These are phyloP conservation scores for Fragaria iinumae DNA, from an alignment of 306 rosid species.

Conservation along the genomic window DNA sequence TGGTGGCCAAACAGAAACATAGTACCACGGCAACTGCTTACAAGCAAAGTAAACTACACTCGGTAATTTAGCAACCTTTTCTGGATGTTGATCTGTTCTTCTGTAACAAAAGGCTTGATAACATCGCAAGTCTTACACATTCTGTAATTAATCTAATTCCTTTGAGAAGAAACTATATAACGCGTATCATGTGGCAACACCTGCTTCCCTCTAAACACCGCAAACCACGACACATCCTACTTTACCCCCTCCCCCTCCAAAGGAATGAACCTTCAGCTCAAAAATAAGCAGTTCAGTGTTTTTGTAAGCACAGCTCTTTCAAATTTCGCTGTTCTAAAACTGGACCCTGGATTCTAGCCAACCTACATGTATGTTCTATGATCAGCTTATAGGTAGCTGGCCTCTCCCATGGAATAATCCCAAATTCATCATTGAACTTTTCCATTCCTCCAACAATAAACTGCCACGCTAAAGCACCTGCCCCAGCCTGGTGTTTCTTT, in stretches of 20 bases:
- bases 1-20: neutral
- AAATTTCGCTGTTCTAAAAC: slow-evolving; percentile 42
- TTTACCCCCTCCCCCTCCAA: neutral
- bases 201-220: slow-evolving; percentile 20
- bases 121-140: slow-evolving; percentile 6
- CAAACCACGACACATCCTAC: slow-evolving; percentile 26
- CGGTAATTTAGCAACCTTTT: neutral
- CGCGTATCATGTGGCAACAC: slow-evolving; percentile 20
- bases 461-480: slow-evolving; percentile 90
- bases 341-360: slow-evolving; percentile 56
- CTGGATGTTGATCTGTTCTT: neutral
- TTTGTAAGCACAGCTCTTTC: slow-evolving; percentile 46
- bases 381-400: slow-evolving; percentile 53
- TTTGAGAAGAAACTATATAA: slow-evolving; percentile 23
- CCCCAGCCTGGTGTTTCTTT: slow-evolving; percentile 65
- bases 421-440: slow-evolving; percentile 75
- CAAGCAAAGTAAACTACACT: neutral
- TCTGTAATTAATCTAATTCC: slow-evolving; percentile 32
- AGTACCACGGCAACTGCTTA: neutral
- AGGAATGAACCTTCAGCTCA: slow-evolving; percentile 14
- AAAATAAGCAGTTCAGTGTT: slow-evolving; percentile 27
- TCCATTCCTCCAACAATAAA: slow-evolving; percentile 78
- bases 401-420: slow-evolving; percentile 70
- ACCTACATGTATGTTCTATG: slow-evolving; percentile 66
- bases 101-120: neutral